phyloP scores from a whole-genome alignment of 1,284 basidiomycete genomes.

The Cerrena zonata region DNA sequence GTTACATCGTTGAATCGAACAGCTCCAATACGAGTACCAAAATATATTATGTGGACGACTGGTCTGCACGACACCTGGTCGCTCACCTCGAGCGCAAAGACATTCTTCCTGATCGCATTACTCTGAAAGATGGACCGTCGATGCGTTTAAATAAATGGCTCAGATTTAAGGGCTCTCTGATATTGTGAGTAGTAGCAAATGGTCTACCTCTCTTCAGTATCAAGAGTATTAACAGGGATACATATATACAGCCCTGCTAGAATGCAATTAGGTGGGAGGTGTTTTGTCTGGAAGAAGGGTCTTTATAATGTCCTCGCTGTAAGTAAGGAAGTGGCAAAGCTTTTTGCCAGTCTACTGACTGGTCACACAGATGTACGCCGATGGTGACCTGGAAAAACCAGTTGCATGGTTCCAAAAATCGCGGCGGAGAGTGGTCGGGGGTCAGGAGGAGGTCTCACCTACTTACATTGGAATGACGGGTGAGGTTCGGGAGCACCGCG shows the following conservation, averaged over 20 bases:
- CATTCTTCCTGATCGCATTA: conserved; percentile 4
- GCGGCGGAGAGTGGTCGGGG: neutral
- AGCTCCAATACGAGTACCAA: neutral
- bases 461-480: neutral
- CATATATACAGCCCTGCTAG: conserved; percentile 4
- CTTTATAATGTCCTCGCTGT: neutral
- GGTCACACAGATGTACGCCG: neutral
- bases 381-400: neutral
- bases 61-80: neutral
- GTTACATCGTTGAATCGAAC: conserved; percentile 8
- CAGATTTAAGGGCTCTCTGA: neutral
- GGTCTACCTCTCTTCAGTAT: too few species aligned
- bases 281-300: conserved; percentile 4
- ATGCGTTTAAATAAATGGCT: conserved; percentile 4
- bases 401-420: conserved; percentile 1
- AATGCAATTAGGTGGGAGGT: neutral
- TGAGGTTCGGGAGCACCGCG: neutral
- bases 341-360: too few species aligned
- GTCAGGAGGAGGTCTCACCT: neutral
- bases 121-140: neutral
- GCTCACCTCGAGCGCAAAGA: conserved; percentile 2
- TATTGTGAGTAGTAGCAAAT: conserved; percentile 3
- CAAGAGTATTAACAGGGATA: too few species aligned
- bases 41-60: neutral
- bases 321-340: too few species aligned